Evolutionary conservation across 1,284 basidiomycete genomes (phyloP).

Genomic region (Pascua sp.): DNA sequence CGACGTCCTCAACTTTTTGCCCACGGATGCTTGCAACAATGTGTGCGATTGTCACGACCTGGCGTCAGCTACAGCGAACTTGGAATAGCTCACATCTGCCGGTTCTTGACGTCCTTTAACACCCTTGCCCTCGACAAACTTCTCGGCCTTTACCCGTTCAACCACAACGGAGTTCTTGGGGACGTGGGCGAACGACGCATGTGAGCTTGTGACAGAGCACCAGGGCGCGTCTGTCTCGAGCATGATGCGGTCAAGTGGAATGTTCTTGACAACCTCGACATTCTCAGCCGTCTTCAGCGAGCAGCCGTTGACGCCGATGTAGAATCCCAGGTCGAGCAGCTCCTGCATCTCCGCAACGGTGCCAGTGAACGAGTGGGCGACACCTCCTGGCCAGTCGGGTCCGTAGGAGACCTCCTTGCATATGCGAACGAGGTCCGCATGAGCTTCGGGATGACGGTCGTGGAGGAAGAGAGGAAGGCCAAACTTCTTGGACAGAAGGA

Average conservation of each 20-base stretch:
- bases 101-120: slow-evolving; percentile 86
- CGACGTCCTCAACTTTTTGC: slow-evolving; percentile 59
- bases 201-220: slow-evolving; percentile 74
- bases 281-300: slow-evolving; percentile 76
- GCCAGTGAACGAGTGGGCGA: slow-evolving; percentile 86
- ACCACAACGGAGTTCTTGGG: slow-evolving; percentile 58
- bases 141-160: slow-evolving; percentile 62
- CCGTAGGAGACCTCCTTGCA: slow-evolving; percentile 35
- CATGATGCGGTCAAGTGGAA: slow-evolving; percentile 66
- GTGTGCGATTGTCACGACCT: slow-evolving; percentile 71
- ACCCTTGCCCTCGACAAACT: slow-evolving; percentile 60
- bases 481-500: slow-evolving; percentile 67
- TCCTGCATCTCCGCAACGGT: slow-evolving; percentile 64
- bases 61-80: background rate
- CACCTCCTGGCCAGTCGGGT: slow-evolving; percentile 62
- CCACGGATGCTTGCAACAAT: slow-evolving; percentile 63
- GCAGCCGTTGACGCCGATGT: slow-evolving; percentile 77
- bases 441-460: slow-evolving; percentile 69
- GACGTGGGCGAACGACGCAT: slow-evolving; percentile 65
- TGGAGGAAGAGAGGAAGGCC: slow-evolving; percentile 80
- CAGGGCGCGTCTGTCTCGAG: slow-evolving; percentile 84
- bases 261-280: slow-evolving; percentile 59
- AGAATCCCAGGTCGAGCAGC: slow-evolving; percentile 67
- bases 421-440: slow-evolving; percentile 65
- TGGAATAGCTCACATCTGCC: slow-evolving; percentile 47